A percentile compares a stretch with the other conserved stretches of the same genome.
These are phyloP conservation scores for Xylaria intraflava DNA, from an alignment of 495 filamentous ascomycete genomes.

Conservation along the genomic window DNA sequence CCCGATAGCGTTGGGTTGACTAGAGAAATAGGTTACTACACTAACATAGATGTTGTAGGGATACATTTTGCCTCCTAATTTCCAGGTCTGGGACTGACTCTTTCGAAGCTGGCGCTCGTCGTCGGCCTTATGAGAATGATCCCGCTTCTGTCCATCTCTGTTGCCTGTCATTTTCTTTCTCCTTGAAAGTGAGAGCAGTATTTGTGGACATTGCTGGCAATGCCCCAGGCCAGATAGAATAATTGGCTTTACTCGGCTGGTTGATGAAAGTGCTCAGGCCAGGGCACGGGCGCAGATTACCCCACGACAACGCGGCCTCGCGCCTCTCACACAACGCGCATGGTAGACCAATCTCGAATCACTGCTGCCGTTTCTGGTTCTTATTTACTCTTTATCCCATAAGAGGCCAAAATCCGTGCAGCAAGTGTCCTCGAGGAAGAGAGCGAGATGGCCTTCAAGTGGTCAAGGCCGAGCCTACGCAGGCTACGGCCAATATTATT, in stretches of 20 bases:
- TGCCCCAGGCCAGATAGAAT: conserved; percentile 2
- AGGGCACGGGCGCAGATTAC: background rate
- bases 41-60: no score
- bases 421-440: background rate
- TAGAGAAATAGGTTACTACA: no score
- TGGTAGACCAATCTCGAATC: background rate
- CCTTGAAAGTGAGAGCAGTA: background rate
- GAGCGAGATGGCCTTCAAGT: conserved; percentile 4
- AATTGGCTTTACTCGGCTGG: background rate
- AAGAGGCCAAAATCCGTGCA: background rate
- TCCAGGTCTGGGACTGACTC: background rate
- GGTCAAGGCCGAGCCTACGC: conserved; percentile 7
- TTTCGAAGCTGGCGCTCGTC: background rate
- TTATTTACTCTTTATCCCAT: background rate
- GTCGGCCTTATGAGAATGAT: background rate
- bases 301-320: background rate
- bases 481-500: conserved; percentile 1
- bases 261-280: background rate
- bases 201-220: background rate
- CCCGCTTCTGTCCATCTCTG: background rate
- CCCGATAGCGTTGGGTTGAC: no score
- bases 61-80: no score
- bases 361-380: background rate
- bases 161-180: background rate
- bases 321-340: background rate